Percentiles rank a stretch among this genome's conserved stretches.
phyloP scores from a whole-genome alignment of 1,284 basidiomycete genomes.

The Cryptococcus sp. region DNA sequence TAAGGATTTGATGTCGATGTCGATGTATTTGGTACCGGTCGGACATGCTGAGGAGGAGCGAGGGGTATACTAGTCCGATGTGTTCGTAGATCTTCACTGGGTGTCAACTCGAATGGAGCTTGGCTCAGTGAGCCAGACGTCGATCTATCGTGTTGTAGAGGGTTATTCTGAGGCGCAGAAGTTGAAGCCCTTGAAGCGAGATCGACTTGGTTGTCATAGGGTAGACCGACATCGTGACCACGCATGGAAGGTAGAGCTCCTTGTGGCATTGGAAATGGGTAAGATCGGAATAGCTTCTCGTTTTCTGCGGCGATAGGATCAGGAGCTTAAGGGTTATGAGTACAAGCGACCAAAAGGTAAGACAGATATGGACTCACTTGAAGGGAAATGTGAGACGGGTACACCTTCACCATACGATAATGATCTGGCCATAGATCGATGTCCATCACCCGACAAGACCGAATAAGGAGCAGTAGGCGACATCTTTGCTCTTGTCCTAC shows the following conservation, averaged over 20 bases:
- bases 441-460: background rate
- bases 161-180: too few species aligned
- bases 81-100: too few species aligned
- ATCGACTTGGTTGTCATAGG: too few species aligned
- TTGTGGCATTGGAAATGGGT: constrained; percentile 9
- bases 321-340: background rate
- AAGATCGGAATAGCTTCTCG: constrained; percentile 4
- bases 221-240: background rate
- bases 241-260: constrained; percentile 4
- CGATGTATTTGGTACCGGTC: too few species aligned
- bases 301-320: background rate
- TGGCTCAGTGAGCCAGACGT: too few species aligned
- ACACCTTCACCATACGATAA: background rate
- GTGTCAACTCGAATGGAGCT: too few species aligned
- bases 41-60: too few species aligned
- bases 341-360: background rate
- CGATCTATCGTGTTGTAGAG: too few species aligned
- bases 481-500: background rate
- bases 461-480: constrained; percentile 2
- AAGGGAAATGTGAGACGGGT: background rate
- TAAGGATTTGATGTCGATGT: too few species aligned
- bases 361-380: background rate
- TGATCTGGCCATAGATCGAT: background rate
- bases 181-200: too few species aligned
- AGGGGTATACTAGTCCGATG: too few species aligned